Percentiles rank a stretch among this genome's conserved stretches.
phyloP scores from a whole-genome alignment of 23 red algal species.

The Gracilariopsis chorda region DNA sequence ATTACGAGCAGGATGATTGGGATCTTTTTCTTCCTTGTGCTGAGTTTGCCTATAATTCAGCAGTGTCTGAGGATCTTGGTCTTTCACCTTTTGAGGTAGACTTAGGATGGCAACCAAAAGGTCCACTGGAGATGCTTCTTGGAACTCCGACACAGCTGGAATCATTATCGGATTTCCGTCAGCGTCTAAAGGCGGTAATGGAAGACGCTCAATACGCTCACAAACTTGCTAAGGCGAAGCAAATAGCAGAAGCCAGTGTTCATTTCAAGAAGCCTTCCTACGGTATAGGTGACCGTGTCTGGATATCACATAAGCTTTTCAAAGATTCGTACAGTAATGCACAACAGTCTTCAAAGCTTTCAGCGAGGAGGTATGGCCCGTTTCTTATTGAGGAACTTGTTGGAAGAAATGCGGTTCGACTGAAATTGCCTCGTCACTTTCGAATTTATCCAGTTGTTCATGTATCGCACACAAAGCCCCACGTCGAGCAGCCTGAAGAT shows the following conservation, averaged over 20 bases:
- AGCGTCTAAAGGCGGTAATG: neutral
- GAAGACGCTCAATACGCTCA: neutral
- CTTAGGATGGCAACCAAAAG: constrained; percentile 13
- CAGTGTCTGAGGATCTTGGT: neutral
- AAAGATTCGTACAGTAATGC: neutral
- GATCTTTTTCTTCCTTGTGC: neutral
- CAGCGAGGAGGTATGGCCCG: neutral
- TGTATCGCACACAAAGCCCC: neutral
- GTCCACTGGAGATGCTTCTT: neutral
- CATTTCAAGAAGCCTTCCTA: neutral
- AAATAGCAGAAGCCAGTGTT: neutral
- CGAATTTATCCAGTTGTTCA: neutral
- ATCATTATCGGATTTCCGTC: neutral
- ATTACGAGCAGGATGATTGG: constrained; percentile 19
- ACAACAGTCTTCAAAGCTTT: neutral
- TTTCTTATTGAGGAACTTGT: neutral
- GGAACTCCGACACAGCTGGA: neutral
- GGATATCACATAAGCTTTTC: neutral
- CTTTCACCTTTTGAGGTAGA: neutral
- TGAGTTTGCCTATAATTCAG: constrained; percentile 11
- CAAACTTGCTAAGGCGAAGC: neutral
- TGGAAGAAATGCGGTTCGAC: neutral
- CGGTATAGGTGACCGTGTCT: neutral
- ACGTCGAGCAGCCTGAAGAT: neutral
- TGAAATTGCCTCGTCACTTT: neutral